Base-by-base conservation (phyloP, 139 green algal species). In the Gonium pectorale region DNA sequence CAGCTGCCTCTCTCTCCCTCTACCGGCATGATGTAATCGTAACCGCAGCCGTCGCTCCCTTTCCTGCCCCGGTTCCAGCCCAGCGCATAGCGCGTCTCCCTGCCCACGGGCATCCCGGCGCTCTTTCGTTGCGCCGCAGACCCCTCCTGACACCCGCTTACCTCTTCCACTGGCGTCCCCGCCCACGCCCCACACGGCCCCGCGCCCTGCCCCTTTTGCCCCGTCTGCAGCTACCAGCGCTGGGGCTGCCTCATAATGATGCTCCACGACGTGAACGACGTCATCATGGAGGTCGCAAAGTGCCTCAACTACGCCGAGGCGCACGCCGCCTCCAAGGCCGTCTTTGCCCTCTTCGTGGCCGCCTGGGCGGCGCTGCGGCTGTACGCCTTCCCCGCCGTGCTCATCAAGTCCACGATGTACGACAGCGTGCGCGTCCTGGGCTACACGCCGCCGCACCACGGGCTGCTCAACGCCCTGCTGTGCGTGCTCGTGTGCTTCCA, bases 231-330 rank as follows among this genome's bases (percentile, higher is more conserved):
- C 5, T 96, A 94, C 73, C 72, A 86, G 40, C 90, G 94, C 11
- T 83, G 96, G 13, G 94, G 93, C 63, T 94, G 89, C 33, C 85
- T 96, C 29, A 90, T 97, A n/a, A 94, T 97, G 90, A 52, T 95
- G 74, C 82, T 97, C n/a, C 95, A 98, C 69, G 94, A 97, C 79
- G 88, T 90, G 51, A 94, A 89, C 56, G 95, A 98, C 83, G 90
- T 98, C 31, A 87, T 96, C 43, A 89, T 98, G 83, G 95, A 97
- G 80, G 67, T 83, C 17, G 92, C 95, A 33, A 98, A 98, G 89
- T 75, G 93, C 54, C 63, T 74, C 60, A 95, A 94, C 54, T 97
- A 97, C 86, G 52, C 68, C 3, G 59, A 89, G 5, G n/a, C 41
- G 6, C 89, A 97, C 11, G 15, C 59, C 3, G 52, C 80, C 0